Evolutionary conservation across 2,329 filamentous ascomycete genomes (phyloP).

Genomic region (Ustulina deusta): DNA sequence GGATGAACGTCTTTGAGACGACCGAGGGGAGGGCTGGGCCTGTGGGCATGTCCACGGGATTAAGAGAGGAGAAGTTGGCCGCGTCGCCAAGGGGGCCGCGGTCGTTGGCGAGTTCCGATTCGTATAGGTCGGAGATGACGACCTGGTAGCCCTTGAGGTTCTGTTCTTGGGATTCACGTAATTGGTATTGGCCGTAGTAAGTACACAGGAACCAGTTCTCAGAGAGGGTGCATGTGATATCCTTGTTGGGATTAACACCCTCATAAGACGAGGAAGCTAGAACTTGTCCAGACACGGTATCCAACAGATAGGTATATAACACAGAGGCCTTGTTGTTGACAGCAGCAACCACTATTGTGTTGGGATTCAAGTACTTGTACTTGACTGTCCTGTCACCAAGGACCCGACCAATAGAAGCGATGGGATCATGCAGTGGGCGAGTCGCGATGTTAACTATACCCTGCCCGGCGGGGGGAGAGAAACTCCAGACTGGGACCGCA

Average conservation of each 20-base stretch:
- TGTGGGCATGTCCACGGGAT: conserved; percentile 69
- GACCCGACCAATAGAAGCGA: conserved; percentile 95
- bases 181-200: conserved; percentile 73
- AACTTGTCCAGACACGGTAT: conserved; percentile 85
- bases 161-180: conserved; percentile 65
- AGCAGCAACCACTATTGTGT: conserved; percentile 81
- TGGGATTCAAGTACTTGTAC: conserved; percentile 97
- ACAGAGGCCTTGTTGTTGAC: conserved; percentile 68
- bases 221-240: conserved; percentile 81
- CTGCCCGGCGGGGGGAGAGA: conserved; percentile 74
- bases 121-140: conserved; percentile 88
- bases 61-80: conserved; percentile 81
- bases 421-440: conserved; percentile 80
- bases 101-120: conserved; percentile 85
- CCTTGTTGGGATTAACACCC: conserved; percentile 78
- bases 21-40: conserved; percentile 76
- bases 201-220: conserved; percentile 98
- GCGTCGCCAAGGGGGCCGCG: conserved; percentile 79
- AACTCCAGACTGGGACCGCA: conserved; percentile 75
- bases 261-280: conserved; percentile 77
- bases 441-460: conserved; percentile 76
- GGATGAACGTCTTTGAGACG: conserved; percentile 82
- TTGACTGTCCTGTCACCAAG: conserved; percentile 91
- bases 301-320: conserved; percentile 82
- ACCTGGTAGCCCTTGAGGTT: conserved; percentile 86